Evolutionary conservation across 2,329 filamentous ascomycete genomes (phyloP), one percentile per base, ranked within the genome.

Genomic region (Trichoderma semiorbis): DNA sequence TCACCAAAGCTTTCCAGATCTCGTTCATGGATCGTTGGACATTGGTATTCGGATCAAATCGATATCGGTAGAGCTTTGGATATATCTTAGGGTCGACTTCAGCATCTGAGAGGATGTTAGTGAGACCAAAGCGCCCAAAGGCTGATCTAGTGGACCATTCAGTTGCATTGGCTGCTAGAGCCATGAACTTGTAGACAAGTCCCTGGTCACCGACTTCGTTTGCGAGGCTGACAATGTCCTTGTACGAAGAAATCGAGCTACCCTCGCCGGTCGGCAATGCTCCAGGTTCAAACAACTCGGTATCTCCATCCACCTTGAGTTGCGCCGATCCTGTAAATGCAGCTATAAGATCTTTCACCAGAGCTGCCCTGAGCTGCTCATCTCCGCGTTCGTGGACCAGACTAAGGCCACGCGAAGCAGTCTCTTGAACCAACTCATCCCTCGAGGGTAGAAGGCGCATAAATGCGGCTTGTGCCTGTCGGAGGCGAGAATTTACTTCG

Each of bases 101-200:
- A 0, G 95, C 95, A 77, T 97, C 94, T 0, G 94, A 96, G 62
- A 99, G 88, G 73, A 99, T 95, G 75, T 89, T 96, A 80, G 94
- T 97, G 64, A 99, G 87, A 0, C 96, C 96, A 75, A 98, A 98
- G 12, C 94, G 89, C 3, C 96, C 96, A 81, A 99, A 98, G 0
- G 96, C 96, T 1, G 96, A 97, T 65, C 96, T 90, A n/a, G 94
- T 97, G 1, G 94, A 95, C 96, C 96, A 99, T 18, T 97, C 97
- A 0, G 95, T 94, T 62, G 97, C 97, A 78, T 98, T 97, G 2
- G 94, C 94, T 3, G 96, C 96, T 75, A 99, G 87, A 0, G 95
- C 95, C 96, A 99, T 99, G 83, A 99, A 98, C 73, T 95, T 94
- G 84, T 99, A 99, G 1, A 98, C 93, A n/a, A 99, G 85, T 76